phyloP scores from a whole-genome alignment of 1,284 basidiomycete genomes.

The Rhizoctonia solani region DNA sequence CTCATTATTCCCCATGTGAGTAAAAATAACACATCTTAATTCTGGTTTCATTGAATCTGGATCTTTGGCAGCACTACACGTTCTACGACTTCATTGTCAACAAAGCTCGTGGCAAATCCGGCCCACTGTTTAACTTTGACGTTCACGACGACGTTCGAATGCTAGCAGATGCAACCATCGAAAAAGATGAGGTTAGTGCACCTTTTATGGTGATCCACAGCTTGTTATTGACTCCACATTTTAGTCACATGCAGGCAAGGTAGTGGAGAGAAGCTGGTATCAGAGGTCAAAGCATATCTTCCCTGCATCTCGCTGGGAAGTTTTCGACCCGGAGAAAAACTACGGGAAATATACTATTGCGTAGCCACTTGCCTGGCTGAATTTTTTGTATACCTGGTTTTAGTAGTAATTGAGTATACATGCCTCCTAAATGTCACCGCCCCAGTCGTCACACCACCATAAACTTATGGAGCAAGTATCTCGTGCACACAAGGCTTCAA shows the following conservation, averaged over 20 bases:
- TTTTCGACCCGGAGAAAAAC: conserved; percentile 89
- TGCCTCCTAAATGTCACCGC: not conserved
- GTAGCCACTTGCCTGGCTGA: conserved; percentile 28
- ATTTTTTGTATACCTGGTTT: not conserved
- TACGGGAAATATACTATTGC: conserved; percentile 88
- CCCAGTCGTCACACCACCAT: not conserved
- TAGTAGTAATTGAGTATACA: not conserved
- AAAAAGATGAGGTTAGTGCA: conserved; percentile 81
- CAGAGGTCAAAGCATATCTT: conserved; percentile 98
- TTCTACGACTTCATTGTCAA: conserved; percentile 99
- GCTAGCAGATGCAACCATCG: conserved; percentile 91
- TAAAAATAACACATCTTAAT: conserved; percentile 35
- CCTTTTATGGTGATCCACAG: not conserved
- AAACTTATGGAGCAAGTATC: not conserved
- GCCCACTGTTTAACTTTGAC: conserved; percentile 98
- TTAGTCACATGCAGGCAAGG: conserved; percentile 95
- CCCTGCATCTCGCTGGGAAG: conserved; percentile 92
- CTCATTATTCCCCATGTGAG: conserved; percentile 90
- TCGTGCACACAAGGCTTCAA: not conserved
- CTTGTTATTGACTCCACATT: not conserved
- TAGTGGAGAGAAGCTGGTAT: conserved; percentile 96
- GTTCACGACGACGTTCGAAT: conserved; percentile 98
- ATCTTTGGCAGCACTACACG: conserved; percentile 78
- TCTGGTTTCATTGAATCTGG: conserved; percentile 35
- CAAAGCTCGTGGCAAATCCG: conserved; percentile 97